A percentile compares a stretch with the other conserved stretches of the same genome.
Conservation (phyloP, 83 land plant species). For the Picea engelmannii region DNA sequence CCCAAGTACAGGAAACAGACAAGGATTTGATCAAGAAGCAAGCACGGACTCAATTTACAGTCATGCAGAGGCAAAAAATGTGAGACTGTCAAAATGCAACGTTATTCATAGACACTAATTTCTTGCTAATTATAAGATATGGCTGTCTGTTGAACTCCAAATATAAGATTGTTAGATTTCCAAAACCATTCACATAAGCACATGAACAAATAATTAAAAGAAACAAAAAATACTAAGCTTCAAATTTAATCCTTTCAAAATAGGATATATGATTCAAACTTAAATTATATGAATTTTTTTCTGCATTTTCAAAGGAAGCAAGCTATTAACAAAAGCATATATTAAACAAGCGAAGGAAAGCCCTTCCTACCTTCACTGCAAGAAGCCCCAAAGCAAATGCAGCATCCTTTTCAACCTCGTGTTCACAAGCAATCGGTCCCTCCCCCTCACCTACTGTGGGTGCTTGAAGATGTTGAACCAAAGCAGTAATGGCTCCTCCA, state of each 20-base stretch:
- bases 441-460: slow-evolving; percentile 48
- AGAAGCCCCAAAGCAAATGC: slow-evolving; percentile 89
- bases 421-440: slow-evolving; percentile 57
- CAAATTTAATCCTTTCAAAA: not conserved
- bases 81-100: not conserved
- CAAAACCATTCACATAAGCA: not conserved
- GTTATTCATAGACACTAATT: not conserved
- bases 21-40: not conserved
- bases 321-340: not conserved
- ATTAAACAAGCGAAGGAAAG: not conserved
- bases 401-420: slow-evolving; percentile 92
- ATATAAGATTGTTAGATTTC: not conserved
- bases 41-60: not conserved
- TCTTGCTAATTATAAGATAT: not conserved
- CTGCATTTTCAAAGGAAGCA: not conserved
- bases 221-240: not conserved
- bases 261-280: not conserved
- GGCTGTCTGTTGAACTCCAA: not conserved
- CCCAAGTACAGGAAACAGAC: too few species aligned
- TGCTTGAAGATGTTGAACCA: slow-evolving; percentile 79
- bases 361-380: slow-evolving; percentile 74
- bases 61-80: not conserved
- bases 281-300: not conserved
- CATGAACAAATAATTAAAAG: not conserved
- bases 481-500: slow-evolving; percentile 79